phyloP scores from a whole-genome alignment of 176 grass and related monocot genomes.

The Bromus sterilis region DNA sequence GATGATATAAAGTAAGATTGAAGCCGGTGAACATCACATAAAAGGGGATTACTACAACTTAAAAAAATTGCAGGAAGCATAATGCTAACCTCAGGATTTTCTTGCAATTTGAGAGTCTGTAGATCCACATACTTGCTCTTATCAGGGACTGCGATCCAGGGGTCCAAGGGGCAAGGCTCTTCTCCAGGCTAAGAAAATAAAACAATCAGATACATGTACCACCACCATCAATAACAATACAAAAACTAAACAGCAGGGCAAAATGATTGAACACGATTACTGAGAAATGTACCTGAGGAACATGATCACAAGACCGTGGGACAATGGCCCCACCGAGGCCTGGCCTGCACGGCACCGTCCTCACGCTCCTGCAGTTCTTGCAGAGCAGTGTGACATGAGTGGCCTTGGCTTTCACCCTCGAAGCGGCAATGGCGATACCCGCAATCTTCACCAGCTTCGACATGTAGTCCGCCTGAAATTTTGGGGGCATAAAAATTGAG shows the following conservation, averaged over 20 bases:
- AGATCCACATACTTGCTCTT: slow-evolving; percentile 99
- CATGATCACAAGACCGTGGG: slow-evolving; percentile 77
- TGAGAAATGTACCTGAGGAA: slow-evolving; percentile 47
- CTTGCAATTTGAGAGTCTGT: slow-evolving; percentile 91
- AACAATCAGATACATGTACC: background rate
- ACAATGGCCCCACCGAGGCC: slow-evolving; percentile 92
- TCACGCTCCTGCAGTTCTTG: slow-evolving; percentile 87
- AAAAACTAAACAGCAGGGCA: background rate
- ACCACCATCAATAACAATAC: background rate
- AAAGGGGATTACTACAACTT: background rate
- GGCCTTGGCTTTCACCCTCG: slow-evolving; percentile 95
- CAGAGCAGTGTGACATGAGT: slow-evolving; percentile 89
- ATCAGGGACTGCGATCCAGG: slow-evolving; percentile 92
- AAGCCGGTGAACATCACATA: background rate
- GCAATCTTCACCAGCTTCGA: slow-evolving; percentile 93
- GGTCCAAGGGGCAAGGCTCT: slow-evolving; percentile 86
- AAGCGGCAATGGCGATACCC: slow-evolving; percentile 81
- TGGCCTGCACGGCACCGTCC: slow-evolving; percentile 67
- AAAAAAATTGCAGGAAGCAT: background rate
- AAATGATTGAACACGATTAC: background rate
- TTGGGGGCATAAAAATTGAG: background rate
- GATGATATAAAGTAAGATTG: background rate
- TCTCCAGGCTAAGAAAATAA: slow-evolving; percentile 59
- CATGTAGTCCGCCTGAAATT: slow-evolving; percentile 71
- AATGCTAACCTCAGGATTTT: slow-evolving; percentile 85